Percentiles rank a stretch among this genome's conserved stretches.
phyloP scores from a whole-genome alignment of 345 rosid species.

The Ceriops decandra region DNA sequence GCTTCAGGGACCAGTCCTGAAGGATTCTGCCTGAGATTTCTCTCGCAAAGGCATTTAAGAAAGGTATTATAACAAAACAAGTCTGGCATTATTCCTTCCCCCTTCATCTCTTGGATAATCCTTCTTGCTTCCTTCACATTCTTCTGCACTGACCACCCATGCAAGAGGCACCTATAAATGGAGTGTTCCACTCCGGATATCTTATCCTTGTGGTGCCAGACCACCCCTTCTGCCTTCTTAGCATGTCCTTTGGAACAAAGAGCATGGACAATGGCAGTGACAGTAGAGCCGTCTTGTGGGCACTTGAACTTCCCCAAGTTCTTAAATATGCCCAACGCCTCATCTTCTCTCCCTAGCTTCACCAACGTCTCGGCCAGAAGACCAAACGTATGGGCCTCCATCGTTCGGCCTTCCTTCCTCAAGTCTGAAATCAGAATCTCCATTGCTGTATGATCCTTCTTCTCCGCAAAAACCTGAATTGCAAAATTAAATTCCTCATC shows the following conservation, averaged over 20 bases:
- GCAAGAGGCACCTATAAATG: conserved; percentile 60
- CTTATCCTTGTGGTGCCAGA: conserved; percentile 59
- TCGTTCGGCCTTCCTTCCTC: conserved; percentile 44
- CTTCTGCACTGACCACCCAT: conserved; percentile 65
- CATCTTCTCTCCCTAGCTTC: conserved; percentile 68
- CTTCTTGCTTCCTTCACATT: conserved; percentile 67
- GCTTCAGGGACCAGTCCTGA: conserved; percentile 85
- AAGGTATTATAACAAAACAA: conserved; percentile 67
- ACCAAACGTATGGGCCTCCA: conserved; percentile 61
- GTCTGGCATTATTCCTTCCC: conserved; percentile 49
- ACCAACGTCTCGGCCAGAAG: conserved; percentile 64
- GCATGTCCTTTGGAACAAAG: conserved; percentile 78
- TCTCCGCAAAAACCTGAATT: conserved; percentile 58
- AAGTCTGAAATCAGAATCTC: conserved; percentile 65
- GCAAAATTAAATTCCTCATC: conserved; percentile 65
- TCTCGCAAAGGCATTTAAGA: conserved; percentile 67
- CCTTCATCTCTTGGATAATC: conserved; percentile 73
- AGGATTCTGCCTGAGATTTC: conserved; percentile 58
- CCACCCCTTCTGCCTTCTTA: conserved; percentile 73
- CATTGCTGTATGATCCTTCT: conserved; percentile 64
- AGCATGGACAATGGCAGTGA: conserved; percentile 58
- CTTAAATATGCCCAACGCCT: conserved; percentile 84
- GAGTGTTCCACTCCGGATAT: conserved; percentile 41
- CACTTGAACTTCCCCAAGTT: conserved; percentile 76
- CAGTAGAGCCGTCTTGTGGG: conserved; percentile 48